phyloP scores from a whole-genome alignment of 805 yeast species.

The Kluyveromyces dobzhanskii region DNA sequence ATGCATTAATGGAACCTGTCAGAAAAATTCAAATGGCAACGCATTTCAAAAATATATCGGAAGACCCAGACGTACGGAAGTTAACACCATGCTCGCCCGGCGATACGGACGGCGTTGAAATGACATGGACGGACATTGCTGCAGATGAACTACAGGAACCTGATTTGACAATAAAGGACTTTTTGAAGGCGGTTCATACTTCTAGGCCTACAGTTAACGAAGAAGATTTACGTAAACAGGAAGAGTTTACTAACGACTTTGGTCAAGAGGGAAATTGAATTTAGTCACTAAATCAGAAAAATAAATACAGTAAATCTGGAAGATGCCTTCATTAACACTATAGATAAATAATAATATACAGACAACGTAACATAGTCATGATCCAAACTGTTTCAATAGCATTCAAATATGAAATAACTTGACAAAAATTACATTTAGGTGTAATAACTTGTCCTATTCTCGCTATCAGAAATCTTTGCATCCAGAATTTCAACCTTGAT shows the following conservation, averaged over 20 bases:
- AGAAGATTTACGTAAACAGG: conserved; percentile 72
- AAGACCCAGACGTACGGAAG: conserved; percentile 33
- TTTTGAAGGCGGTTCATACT: conserved; percentile 81
- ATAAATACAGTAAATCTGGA: conserved; percentile 2
- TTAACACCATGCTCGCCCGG: conserved; percentile 97
- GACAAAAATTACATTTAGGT: neutral
- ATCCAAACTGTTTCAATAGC: neutral
- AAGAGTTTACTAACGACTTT: conserved; percentile 85
- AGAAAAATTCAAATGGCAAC: conserved; percentile 94
- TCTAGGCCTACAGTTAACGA: conserved; percentile 94
- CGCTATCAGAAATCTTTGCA: conserved; percentile 74
- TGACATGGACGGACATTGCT: conserved; percentile 88
- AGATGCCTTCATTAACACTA: neutral
- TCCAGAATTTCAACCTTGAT: conserved; percentile 55
- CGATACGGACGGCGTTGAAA: conserved; percentile 74
- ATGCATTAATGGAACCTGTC: conserved; percentile 96
- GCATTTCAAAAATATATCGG: conserved; percentile 65
- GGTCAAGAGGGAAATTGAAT: conserved; percentile 89
- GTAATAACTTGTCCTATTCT: conserved; percentile 40
- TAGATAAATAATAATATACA: neutral
- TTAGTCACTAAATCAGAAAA: conserved; percentile 5
- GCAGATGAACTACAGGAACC: conserved; percentile 90
- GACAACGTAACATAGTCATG: neutral
- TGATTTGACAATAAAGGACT: conserved; percentile 80
- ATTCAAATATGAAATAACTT: neutral